Conservation (phyloP, 169 alveolate species). For the Amoebophrya sp. region DNA sequence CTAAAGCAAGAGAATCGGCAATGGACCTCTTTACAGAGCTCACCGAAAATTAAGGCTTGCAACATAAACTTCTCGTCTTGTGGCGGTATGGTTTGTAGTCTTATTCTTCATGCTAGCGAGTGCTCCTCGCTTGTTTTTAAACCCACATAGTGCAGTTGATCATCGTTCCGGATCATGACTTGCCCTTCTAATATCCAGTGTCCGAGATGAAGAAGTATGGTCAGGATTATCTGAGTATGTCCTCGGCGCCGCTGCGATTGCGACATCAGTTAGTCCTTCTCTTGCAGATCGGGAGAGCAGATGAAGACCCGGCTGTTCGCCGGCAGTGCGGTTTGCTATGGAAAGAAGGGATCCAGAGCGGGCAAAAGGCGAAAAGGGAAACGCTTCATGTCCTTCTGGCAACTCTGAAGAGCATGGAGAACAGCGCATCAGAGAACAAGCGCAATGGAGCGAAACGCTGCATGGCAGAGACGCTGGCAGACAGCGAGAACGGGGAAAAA, state of each 20-base stretch:
- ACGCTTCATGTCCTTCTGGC: neutral
- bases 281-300: neutral
- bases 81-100: no score
- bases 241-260: neutral
- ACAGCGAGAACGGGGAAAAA: neutral
- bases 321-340: neutral
- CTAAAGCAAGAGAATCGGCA: neutral
- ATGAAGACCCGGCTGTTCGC: neutral
- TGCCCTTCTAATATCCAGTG: no score
- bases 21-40: no score
- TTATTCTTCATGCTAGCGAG: no score
- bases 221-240: neutral
- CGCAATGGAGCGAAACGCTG: neutral
- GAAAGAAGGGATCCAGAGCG: neutral
- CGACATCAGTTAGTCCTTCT: neutral
- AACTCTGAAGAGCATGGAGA: neutral
- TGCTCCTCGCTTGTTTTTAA: no score
- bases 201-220: neutral
- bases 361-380: neutral
- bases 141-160: no score
- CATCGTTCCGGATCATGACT: no score
- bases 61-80: no score
- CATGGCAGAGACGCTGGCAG: neutral
- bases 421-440: neutral
- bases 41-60: no score